phyloP scores from a whole-genome alignment of 179 eudicot species.

The Heliamphora ciliata region DNA sequence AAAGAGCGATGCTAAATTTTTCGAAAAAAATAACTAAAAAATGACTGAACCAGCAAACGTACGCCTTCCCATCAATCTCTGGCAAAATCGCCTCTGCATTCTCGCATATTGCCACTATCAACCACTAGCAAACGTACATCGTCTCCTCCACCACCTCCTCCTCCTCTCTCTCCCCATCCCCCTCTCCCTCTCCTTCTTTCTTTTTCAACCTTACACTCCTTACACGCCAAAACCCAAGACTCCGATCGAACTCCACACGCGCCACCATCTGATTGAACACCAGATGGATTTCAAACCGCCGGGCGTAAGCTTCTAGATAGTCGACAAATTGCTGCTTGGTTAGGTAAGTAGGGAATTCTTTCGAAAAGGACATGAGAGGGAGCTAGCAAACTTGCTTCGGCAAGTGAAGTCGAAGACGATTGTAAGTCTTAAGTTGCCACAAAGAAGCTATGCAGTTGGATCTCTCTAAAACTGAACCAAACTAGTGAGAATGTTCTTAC shows the following conservation, averaged over 20 bases:
- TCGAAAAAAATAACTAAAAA: no score
- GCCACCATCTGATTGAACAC: constrained; percentile 42
- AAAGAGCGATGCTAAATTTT: no score
- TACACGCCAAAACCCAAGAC: constrained; percentile 52
- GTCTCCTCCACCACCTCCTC: constrained; percentile 17
- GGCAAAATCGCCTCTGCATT: constrained; percentile 78
- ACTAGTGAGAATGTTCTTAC: no score
- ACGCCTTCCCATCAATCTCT: constrained; percentile 39
- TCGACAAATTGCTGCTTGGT: constrained; percentile 49
- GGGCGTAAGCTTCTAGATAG: constrained; percentile 55
- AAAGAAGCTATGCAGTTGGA: constrained; percentile 68
- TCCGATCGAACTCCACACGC: constrained; percentile 37
- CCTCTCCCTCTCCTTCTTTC: constrained; percentile 48
- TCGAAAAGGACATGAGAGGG: constrained; percentile 60
- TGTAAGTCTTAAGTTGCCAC: constrained; percentile 72
- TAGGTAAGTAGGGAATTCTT: constrained; percentile 61
- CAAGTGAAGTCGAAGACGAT: constrained; percentile 69
- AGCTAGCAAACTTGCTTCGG: constrained; percentile 78
- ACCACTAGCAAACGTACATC: constrained; percentile 67
- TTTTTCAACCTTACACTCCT: constrained; percentile 19
- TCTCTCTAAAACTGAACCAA: constrained; percentile 40
- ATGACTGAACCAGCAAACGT: no score
- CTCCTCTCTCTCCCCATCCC: constrained; percentile 25
- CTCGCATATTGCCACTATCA: constrained; percentile 88
- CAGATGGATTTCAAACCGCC: constrained; percentile 44